Base-by-base conservation (phyloP, 148 eudicot genomes). In the Nepenthes mirabilis region DNA sequence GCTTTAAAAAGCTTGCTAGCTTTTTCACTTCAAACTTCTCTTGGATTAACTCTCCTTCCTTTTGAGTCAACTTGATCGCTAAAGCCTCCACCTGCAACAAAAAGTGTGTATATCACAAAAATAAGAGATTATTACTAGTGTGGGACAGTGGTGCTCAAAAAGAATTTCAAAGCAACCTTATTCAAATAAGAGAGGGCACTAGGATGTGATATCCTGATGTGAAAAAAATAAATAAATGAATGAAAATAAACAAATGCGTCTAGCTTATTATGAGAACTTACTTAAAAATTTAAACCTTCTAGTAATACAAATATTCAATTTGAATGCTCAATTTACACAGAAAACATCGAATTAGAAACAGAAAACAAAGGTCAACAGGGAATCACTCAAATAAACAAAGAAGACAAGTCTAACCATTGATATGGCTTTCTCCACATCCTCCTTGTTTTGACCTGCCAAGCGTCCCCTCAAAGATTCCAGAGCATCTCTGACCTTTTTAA, bases 1-100 rank as follows among this genome's bases (percentile, higher is more conserved):
- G 98, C 80, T 83, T 93, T 57, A 93, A 86, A 73, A 83, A 88
- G 70, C 76, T 86, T 7, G 80, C 82, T 47, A 93, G 82, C 78
- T 83, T 88, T 69, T 88, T 93, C 71, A 93, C 96, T 80, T 88
- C 98, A 70, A 86, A 93, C 71, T 85, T 88, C 80, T 93, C 98
- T 66, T 93, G 98, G 57, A 93, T 86, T 40, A 93, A 74, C 62
- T 93, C 98, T 66, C 98, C 98, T 76, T 93, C 98, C 34, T 88
- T 77, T 61, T 88, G 96, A 49, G 98, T 93, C 67, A 93, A 70
- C 70, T 93, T 82, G 14, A 93, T 91, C 33, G 98, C 98, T 88
- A 93, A 83, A 65, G 91, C 91, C 70, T 93, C 99, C 55, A 93
- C 99, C 99, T 93, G 78, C 45, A 66, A 40, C 61, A 65, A 67